Percentiles rank a stretch among this genome's conserved stretches.
phyloP scores from a whole-genome alignment of 106 monocot genomes.

The Posidonia australis region DNA sequence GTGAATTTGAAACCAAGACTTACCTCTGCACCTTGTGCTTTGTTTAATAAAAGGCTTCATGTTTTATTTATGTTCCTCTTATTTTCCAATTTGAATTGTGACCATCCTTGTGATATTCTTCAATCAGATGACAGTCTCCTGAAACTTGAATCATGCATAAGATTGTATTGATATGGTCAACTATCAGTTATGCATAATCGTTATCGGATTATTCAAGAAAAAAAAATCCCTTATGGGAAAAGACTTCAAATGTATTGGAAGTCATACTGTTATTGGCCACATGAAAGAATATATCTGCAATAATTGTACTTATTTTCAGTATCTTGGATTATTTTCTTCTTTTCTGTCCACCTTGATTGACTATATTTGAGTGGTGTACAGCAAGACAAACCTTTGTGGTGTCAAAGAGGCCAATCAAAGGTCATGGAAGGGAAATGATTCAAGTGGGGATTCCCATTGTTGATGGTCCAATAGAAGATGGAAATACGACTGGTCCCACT shows the following conservation, averaged over 20 bases:
- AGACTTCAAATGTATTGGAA: too few species aligned
- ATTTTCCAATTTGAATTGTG: background rate
- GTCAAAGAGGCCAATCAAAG: constrained; percentile 52
- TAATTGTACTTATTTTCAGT: too few species aligned
- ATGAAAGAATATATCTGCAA: too few species aligned
- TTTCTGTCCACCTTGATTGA: background rate
- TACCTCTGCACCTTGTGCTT: too few species aligned
- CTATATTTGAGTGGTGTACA: constrained; percentile 12
- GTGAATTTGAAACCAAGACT: too few species aligned
- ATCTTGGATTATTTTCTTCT: too few species aligned
- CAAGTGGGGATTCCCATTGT: constrained; percentile 50
- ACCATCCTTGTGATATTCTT: background rate
- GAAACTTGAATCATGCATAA: background rate
- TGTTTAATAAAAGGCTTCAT: too few species aligned
- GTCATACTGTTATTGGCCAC: too few species aligned
- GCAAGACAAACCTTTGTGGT: constrained; percentile 41
- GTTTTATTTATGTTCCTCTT: background rate
- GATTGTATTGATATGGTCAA: background rate
- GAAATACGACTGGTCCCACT: constrained; percentile 16
- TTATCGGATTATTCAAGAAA: too few species aligned
- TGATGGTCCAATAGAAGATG: constrained; percentile 44
- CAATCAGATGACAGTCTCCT: background rate
- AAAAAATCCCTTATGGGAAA: too few species aligned
- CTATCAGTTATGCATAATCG: too few species aligned
- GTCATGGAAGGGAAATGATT: constrained; percentile 76